Evolutionary conservation across 2,329 filamentous ascomycete species (phyloP), one percentile per base, ranked within the genome.

Genomic region (Aureobasidium melanogenum): DNA sequence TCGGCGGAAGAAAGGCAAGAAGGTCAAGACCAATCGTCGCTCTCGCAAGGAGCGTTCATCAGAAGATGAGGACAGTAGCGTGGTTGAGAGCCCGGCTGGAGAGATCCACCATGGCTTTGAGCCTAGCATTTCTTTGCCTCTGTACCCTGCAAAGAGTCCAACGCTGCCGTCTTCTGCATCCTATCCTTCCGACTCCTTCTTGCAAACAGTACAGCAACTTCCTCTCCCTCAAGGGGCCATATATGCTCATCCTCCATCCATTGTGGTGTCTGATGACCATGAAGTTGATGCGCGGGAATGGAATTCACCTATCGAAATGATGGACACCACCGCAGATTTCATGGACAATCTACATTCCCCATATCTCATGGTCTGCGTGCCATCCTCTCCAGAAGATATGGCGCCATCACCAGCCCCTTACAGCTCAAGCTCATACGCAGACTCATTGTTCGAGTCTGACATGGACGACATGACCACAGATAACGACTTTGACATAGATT

Each of bases 391-490:
- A 9, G 19, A 38, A 19, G 22, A 30, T 5, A 22, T 26, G n/a
- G 32, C 30, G 38, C 28, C 17, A 15, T 17, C 43, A n/a, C 9
- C 43, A 17, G 17, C 30, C 14, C 9, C n/a, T 14, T 50, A 19
- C 8, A 34, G 32, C 10, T 38, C 56, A 24, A 38, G 30, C 28
- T 41, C 44, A 19, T 50, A 44, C 19, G 22, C 34, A 26, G 36
- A 51, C 7, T 51, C 56, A 9, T 19, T 60, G 30, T 50, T 60
- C 28, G 56, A 51, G 34, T 51, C 56, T 3, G 56, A 60, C 8
- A n/a, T 26, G n/a, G 56, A 59, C 14, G 56, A 59, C 17, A 1
- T 36, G 17, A 41, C 7, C 6, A 51, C 44, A 7, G 46, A 60
- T 14, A 44, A 15, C 6, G 55, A 48, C 1, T 39, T 39, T 22